Base-by-base conservation (phyloP, 306 rosid species). In the Argentina anserina region DNA sequence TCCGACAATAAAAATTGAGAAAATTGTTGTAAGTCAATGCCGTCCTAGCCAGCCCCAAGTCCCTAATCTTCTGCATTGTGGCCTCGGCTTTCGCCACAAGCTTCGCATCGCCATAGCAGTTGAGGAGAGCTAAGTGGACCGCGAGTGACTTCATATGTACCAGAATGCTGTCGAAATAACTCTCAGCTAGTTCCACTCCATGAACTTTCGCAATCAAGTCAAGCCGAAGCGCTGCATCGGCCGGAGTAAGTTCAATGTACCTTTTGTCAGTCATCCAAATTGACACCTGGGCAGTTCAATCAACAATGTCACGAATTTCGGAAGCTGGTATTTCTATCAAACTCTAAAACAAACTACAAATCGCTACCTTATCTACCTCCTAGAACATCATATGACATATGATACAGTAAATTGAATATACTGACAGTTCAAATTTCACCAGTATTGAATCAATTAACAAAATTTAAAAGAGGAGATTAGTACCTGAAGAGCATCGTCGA, bases 131-230 rank as follows among this genome's bases (percentile, higher is more conserved):
- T 20, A 34, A 3, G 14, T 76, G 67, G 59, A 72, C 78, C 61
- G 31, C 67, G 4, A 26, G 65, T 13, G 0, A 45, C 72, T 59
- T 81, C 53, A 76, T 67, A 3, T 60, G 59, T 18, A 14, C 25
- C 0, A 81, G 81, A 76, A 76, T 34, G 77, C 53, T 61, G 41
- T 81, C 63, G 17, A 76, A 81, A 68, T 72, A 81, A 33, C 49
- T 72, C 69, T 81, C 81, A 14, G 76, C 81, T 72, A 72, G 23
- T 60, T 67, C 68, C 26, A 69, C 53, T 36, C 84, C 84, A 9
- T 50, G 75, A 67, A 76, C 84, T 72, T 81, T 81, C 15, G 72
- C 66, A 49, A 67, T 76, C 72, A 72, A 78, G 67, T 81, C 75
- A 0, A 81, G 71, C 25, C 78, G 61, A 47, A 40, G 36, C 5